Percentiles rank a stretch among this genome's conserved stretches.
Evolutionary conservation across 176 grass and related monocot species (phyloP).

Genomic region (Metroxylon sagu): DNA sequence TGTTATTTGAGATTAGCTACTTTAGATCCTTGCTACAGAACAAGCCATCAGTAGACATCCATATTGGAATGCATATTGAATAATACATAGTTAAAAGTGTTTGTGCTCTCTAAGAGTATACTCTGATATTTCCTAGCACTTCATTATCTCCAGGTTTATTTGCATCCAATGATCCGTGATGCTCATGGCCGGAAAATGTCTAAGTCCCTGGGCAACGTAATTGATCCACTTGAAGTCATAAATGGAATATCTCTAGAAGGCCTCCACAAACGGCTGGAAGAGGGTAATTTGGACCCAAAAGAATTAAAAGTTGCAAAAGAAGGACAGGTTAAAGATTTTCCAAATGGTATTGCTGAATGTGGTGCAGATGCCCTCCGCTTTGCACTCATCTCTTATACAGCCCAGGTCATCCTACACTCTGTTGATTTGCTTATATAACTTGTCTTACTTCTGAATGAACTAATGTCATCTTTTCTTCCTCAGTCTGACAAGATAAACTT

Average conservation of each 20-base stretch:
- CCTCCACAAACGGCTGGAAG: conserved; percentile 67
- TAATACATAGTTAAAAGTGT: conserved; percentile 1
- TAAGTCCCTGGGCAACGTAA: conserved; percentile 73
- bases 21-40: no score
- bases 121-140: neutral
- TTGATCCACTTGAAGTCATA: conserved; percentile 88
- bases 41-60: no score
- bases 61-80: neutral
- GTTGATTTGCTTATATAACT: neutral
- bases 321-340: conserved; percentile 69
- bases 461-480: neutral
- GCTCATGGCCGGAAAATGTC: conserved; percentile 84
- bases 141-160: conserved; percentile 51
- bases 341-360: conserved; percentile 89
- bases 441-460: neutral
- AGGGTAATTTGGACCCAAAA: conserved; percentile 74
- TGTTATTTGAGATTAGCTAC: no score
- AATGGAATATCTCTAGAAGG: conserved; percentile 60
- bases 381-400: conserved; percentile 67
- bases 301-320: conserved; percentile 54
- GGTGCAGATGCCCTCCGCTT: conserved; percentile 88
- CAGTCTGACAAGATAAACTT: conserved; percentile 84
- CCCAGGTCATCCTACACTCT: conserved; percentile 38
- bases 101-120: neutral
- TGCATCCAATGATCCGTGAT: conserved; percentile 88